Conservation (phyloP, 1,284 basidiomycete genomes). For the Moesziomyces parantarcticus region DNA sequence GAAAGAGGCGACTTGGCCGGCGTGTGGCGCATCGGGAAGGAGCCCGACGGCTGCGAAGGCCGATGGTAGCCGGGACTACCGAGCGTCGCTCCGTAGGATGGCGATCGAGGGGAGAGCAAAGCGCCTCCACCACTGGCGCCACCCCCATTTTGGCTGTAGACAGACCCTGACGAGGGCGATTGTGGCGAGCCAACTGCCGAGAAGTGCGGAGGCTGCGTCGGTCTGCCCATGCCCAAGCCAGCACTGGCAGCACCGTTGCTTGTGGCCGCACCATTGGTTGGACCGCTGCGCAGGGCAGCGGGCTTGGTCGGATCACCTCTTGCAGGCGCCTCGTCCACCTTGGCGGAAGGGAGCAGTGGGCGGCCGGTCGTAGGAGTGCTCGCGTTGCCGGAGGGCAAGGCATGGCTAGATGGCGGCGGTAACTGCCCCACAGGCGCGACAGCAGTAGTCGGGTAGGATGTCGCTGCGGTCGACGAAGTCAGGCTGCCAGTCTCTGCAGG, state of each 20-base stretch:
- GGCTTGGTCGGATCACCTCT: conserved; percentile 14
- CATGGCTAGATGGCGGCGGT: conserved; percentile 33
- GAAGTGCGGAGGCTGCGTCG: conserved; percentile 18
- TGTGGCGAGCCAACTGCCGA: conserved; percentile 22
- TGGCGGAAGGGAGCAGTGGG: conserved; percentile 25
- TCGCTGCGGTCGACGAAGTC: conserved; percentile 18
- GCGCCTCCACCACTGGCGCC: conserved; percentile 6
- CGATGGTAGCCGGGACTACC: conserved; percentile 35
- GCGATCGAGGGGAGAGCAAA: conserved; percentile 28
- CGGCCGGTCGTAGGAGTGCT: conserved; percentile 18
- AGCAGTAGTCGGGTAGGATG: conserved; percentile 3
- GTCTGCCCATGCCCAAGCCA: conserved; percentile 33
- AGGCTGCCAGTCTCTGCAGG: conserved; percentile 34
- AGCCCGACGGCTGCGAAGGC: conserved; percentile 44
- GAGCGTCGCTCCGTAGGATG: conserved; percentile 31
- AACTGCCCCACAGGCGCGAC: conserved; percentile 14
- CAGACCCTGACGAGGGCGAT: conserved; percentile 27
- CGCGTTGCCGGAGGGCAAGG: conserved; percentile 12
- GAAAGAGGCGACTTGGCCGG: conserved; percentile 50
- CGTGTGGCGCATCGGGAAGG: conserved; percentile 50
- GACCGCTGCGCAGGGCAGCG: conserved; percentile 3
- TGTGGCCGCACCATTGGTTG: conserved; percentile 3
- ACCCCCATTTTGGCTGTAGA: conserved; percentile 1
- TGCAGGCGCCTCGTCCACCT: conserved; percentile 1
- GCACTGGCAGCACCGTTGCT: conserved; percentile 1